Evolutionary conservation across 768 basidiomycete species (phyloP).

Genomic region (Sarcodon aspratus): DNA sequence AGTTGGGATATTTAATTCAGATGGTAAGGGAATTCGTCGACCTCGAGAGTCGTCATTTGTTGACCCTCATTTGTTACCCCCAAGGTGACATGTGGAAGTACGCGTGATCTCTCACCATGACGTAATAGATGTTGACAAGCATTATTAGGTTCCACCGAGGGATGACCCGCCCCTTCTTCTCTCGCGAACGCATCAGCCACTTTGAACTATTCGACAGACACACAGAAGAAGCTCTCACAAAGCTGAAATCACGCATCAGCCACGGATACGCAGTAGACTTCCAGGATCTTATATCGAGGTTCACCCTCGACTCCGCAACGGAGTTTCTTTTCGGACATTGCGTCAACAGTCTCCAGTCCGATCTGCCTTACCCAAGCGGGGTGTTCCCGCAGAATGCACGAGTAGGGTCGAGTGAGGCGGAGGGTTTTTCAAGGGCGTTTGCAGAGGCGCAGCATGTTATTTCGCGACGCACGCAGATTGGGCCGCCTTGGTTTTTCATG

Average conservation of each 20-base stretch:
- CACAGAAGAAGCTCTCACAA: slow-evolving; percentile 14
- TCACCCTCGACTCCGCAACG: slow-evolving; percentile 42
- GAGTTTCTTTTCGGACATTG: slow-evolving; percentile 39
- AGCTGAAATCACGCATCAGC: slow-evolving; percentile 15
- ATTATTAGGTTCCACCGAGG: slow-evolving; percentile 17
- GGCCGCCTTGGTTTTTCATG: slow-evolving; percentile 35
- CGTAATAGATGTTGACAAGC: slow-evolving; percentile 5
- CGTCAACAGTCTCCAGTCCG: slow-evolving; percentile 24
- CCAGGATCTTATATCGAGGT: slow-evolving; percentile 33
- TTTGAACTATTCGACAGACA: slow-evolving; percentile 23
- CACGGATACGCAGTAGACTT: slow-evolving; percentile 20
- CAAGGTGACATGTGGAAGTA: slow-evolving; percentile 63
- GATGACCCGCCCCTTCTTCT: slow-evolving; percentile 27
- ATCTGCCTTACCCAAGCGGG: slow-evolving; percentile 27
- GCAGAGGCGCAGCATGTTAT: slow-evolving; percentile 31
- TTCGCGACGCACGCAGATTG: slow-evolving; percentile 27
- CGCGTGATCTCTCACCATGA: slow-evolving; percentile 1
- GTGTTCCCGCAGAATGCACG: slow-evolving; percentile 11
- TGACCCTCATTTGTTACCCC: not conserved
- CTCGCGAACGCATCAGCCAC: slow-evolving; percentile 21
- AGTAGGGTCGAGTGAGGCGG: slow-evolving; percentile 5
- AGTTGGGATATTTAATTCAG: slow-evolving; percentile 29
- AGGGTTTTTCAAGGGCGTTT: slow-evolving; percentile 36
- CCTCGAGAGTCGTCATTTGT: slow-evolving; percentile 9
- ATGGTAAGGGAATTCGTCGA: slow-evolving; percentile 17